These are phyloP conservation scores for Phytopythium kandeliae DNA, from an alignment of 352 stramenopile genomes.

Conservation along the genomic window DNA sequence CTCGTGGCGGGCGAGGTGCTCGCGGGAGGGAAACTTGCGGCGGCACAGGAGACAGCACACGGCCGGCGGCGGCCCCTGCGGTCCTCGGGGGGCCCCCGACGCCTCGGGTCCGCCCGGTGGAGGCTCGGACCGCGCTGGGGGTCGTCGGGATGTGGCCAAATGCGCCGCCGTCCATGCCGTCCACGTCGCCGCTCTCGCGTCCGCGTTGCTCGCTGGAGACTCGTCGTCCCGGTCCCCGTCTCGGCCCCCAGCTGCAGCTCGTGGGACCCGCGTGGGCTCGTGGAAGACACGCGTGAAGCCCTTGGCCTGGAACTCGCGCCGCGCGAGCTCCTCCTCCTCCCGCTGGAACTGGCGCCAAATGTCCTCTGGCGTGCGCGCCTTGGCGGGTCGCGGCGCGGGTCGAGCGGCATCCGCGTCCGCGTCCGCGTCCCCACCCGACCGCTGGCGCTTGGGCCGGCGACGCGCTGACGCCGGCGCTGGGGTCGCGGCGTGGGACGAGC, in stretches of 20 bases:
- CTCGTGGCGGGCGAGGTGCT: constrained; percentile 45
- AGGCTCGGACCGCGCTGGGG: background rate
- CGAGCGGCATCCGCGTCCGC: background rate
- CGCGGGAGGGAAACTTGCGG: constrained; percentile 50
- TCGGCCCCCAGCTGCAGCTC: no score
- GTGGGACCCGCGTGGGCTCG: constrained; percentile 12
- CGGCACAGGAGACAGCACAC: constrained; percentile 63
- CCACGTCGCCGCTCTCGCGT: constrained; percentile 36
- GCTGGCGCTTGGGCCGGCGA: constrained; percentile 14
- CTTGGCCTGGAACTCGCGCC: constrained; percentile 44
- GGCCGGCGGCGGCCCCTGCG: background rate
- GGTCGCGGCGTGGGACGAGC: background rate
- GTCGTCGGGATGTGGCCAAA: background rate
- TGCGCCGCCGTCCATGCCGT: constrained; percentile 17
- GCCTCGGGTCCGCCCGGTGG: no score
- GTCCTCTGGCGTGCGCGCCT: constrained; percentile 47
- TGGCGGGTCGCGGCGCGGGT: constrained; percentile 6
- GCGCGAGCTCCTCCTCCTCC: constrained; percentile 63
- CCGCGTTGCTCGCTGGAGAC: constrained; percentile 25
- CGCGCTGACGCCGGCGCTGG: background rate
- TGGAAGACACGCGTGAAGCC: constrained; percentile 64
- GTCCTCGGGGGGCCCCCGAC: no score
- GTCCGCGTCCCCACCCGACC: constrained; percentile 1
- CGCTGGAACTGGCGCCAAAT: constrained; percentile 64
- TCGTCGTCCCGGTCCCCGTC: no score